Base-by-base conservation (phyloP, 2,329 filamentous ascomycete species). In the Pseudonectria foliicola region DNA sequence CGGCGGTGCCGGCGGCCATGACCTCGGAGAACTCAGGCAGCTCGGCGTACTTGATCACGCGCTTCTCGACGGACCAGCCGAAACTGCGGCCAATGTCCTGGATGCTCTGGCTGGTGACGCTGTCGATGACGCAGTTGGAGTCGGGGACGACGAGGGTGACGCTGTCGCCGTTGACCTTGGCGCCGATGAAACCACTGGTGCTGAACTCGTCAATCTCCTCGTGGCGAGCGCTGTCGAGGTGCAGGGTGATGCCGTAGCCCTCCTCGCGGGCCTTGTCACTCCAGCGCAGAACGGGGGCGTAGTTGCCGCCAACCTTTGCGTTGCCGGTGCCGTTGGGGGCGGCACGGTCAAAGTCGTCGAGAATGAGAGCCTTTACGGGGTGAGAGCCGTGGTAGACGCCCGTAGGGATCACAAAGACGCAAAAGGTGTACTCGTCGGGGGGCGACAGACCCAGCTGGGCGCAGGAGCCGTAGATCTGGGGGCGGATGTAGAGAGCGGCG, bases 231-330 rank as follows among this genome's bases (percentile, higher is more conserved):
- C 85, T 92, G 63, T 96, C 92, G 35, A 96, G 68, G 59, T 96
- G 90, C 53, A 96, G 70, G 2, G 90, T 96, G 54, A 96, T 96
- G n/a, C 86, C 89, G 55, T 76, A 96, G 23, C 90, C 90, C 40
- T 86, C 75, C 13, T 70, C 66, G 38, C 82, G 70, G 1, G 92
- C 90, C 54, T 75, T 81, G 51, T 94, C 88, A 55, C 85, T 93
- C 73, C 86, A 88, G 37, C 84, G 73, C 53, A 96, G 64, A 5
- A 96, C 90, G 3, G 90, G 90, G 8, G 89, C 90, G 57, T 96
- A 96, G 66, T 96, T 96, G 11, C 90, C 92, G 16, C 92, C 90
- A 3, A 96, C 75, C 66, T 96, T 96, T n/a, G 87, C 90, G 43
- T 78, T 81, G 0, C 90, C 90, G 0, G 85, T 93, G 1, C 90